Percentiles rank a stretch among this genome's conserved stretches.
Conservation (phyloP, 2,329 filamentous ascomycete species). For the Calonectria pauciramosa region DNA sequence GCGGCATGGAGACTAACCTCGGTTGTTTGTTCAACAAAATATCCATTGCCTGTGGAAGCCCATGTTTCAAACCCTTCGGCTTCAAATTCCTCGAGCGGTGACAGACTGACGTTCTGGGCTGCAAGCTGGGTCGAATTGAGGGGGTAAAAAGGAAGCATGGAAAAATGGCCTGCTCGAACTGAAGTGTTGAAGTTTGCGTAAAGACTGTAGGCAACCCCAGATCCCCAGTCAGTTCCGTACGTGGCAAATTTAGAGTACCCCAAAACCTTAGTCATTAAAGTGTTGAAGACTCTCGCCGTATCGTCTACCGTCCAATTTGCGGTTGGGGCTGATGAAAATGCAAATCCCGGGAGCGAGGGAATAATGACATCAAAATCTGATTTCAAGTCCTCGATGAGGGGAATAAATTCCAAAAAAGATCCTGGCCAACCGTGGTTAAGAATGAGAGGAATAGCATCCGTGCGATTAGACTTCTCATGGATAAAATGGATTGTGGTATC, state of each 20-base stretch:
- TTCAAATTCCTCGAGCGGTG: conserved; percentile 19
- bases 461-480: conserved; percentile 32
- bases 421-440: conserved; percentile 61
- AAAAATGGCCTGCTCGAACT: conserved; percentile 29
- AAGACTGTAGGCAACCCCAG: conserved; percentile 21
- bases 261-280: conserved; percentile 53
- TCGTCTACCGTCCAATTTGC: conserved; percentile 52
- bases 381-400: conserved; percentile 30
- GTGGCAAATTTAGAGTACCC: conserved; percentile 49
- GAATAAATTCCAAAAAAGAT: conserved; percentile 58
- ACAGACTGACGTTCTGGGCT: conserved; percentile 20
- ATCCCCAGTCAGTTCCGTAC: conserved; percentile 38
- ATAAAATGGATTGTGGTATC: conserved; percentile 44
- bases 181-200: conserved; percentile 30
- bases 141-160: conserved; percentile 31
- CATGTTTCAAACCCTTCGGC: conserved; percentile 9
- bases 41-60: conserved; percentile 22
- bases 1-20: conserved; percentile 2
- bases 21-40: conserved; percentile 29
- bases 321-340: conserved; percentile 50
- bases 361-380: conserved; percentile 38
- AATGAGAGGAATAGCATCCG: conserved; percentile 54
- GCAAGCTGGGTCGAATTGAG: conserved; percentile 18
- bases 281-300: conserved; percentile 53
- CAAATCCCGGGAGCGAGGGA: conserved; percentile 56